Base-by-base conservation (phyloP, 2,329 filamentous ascomycete species). In the Aspergillus flavus region DNA sequence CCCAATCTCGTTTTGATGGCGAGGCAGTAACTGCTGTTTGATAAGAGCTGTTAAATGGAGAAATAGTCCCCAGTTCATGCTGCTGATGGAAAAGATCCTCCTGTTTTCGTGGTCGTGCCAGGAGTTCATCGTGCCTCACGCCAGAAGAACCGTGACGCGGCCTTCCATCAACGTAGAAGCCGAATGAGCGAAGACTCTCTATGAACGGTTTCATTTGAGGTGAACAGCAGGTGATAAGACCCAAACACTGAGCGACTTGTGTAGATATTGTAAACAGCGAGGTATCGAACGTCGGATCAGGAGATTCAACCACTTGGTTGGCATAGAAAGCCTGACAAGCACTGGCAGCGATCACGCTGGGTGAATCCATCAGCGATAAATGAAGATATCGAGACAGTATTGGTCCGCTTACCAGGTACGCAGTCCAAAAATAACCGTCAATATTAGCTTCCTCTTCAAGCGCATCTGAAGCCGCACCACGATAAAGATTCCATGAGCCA, bases 131-230 rank as follows among this genome's bases (percentile, higher is more conserved):
- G 4, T 67, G 67, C 4, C 60, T 64, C 36, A 59, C 65, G 41
- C 59, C 67, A 10, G 59, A 61, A 55, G 62, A 66, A 16, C 59
- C 62, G 43, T 71, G 54, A 21, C 61, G 64, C 12, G 64, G 62
- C 41, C 59, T 58, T 32, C 63, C 70, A 41, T 66, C 66, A 7
- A 74, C 46, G 4, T 66, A 62, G 69, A 76, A 71, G 34, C 72
- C 72, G 0, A 69, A 68, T 14, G 73, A 74, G 30, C 69, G 72
- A 6, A 76, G 67, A 7, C 66, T 71, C 12, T 72, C 69, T 23
- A 75, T 58, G 59, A 76, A 73, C 0, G 71, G 71, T 26, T 75
- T 75, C 59, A 76, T 71, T 45, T 75, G 72, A 2, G 73, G 72
- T 3, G 72, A 65, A 32, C 73, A 75, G 1, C 72, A 66, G 6